These are phyloP conservation scores for Kwoniella shivajii DNA, from an alignment of 1,284 basidiomycete genomes.

Conservation along the genomic window DNA sequence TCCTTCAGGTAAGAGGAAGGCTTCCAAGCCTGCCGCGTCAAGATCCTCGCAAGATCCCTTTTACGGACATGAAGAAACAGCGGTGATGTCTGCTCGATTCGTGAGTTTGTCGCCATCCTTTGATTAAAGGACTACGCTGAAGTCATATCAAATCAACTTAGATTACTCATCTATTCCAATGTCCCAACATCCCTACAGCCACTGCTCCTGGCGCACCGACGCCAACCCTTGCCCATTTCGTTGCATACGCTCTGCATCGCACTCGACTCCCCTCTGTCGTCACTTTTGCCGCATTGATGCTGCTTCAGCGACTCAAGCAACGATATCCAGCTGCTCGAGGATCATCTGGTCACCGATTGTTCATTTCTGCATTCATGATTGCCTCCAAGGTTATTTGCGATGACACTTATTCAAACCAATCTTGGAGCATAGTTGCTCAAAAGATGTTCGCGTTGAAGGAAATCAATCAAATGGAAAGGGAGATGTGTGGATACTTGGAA, in stretches of 20 bases:
- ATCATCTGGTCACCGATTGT: conserved; percentile 85
- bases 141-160: conserved; percentile 7
- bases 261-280: conserved; percentile 80
- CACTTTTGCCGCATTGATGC: conserved; percentile 80
- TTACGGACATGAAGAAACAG: conserved; percentile 74
- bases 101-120: conserved; percentile 60
- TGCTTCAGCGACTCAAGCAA: conserved; percentile 82
- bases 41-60: conserved; percentile 62
- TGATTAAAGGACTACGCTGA: conserved; percentile 8
- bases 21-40: conserved; percentile 45
- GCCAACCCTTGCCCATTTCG: conserved; percentile 72
- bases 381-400: conserved; percentile 71
- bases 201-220: conserved; percentile 49
- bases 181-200: conserved; percentile 52
- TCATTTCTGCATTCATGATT: conserved; percentile 94
- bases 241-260: conserved; percentile 86
- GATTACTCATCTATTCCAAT: conserved; percentile 58
- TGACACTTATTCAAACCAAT: conserved; percentile 95
- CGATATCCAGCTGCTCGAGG: conserved; percentile 89
- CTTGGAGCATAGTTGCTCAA: conserved; percentile 90
- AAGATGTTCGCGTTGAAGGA: conserved; percentile 86
- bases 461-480: conserved; percentile 94
- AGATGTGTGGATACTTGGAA: conserved; percentile 89
- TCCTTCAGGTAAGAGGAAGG: conserved; percentile 47
- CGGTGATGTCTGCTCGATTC: conserved; percentile 68